Percentiles rank a stretch among this genome's conserved stretches.
Evolutionary conservation across 1,284 basidiomycete genomes (phyloP).

Genomic region (Leccinum subrobustum): DNA sequence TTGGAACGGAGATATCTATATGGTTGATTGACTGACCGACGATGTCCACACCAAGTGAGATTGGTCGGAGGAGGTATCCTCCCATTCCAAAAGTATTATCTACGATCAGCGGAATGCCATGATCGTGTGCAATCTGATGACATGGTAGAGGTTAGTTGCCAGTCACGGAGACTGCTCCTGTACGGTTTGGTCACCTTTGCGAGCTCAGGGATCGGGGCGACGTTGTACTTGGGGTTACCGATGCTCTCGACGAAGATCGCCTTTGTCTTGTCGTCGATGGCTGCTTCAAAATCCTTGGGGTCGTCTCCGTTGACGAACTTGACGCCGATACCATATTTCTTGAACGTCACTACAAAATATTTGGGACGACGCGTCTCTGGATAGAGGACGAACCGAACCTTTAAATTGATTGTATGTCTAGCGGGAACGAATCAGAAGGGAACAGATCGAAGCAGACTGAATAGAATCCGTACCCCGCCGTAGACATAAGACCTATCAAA

Average conservation of each 20-base stretch:
- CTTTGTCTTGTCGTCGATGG: constrained; percentile 79
- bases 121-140: constrained; percentile 65
- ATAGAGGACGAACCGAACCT: constrained; percentile 38
- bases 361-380: background rate
- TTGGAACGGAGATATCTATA: background rate
- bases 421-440: background rate
- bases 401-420: constrained; percentile 49
- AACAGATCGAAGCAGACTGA: background rate
- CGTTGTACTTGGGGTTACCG: constrained; percentile 81
- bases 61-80: constrained; percentile 58
- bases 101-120: constrained; percentile 78
- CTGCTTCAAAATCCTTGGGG: constrained; percentile 67
- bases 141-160: background rate
- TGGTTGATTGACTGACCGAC: constrained; percentile 45
- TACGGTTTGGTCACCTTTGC: constrained; percentile 51
- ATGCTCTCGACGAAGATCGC: constrained; percentile 84
- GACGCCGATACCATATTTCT: constrained; percentile 74
- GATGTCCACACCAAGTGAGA: constrained; percentile 82
- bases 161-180: background rate
- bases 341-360: constrained; percentile 60
- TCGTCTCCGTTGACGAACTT: constrained; percentile 71
- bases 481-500: constrained; percentile 55
- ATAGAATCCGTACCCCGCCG: constrained; percentile 54
- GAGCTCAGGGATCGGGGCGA: constrained; percentile 71
- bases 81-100: constrained; percentile 93